A percentile compares a stretch with the other conserved stretches of the same genome.
These are phyloP conservation scores for Luzula sylvatica DNA, from an alignment of 176 grass and related monocot species.

Conservation along the genomic window DNA sequence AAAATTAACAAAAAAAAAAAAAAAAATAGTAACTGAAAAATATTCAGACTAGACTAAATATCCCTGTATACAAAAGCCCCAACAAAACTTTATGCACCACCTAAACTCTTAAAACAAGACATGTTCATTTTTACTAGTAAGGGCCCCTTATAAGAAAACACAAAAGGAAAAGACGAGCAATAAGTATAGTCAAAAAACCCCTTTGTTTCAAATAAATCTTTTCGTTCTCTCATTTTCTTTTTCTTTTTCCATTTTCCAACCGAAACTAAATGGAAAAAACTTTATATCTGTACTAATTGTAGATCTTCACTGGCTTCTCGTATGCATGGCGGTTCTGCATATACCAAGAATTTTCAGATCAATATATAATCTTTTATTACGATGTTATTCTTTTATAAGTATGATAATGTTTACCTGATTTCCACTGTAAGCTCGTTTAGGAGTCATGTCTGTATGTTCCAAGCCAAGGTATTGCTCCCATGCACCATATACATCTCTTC, in stretches of 20 bases:
- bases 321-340: constrained; percentile 65
- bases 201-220: constrained; percentile 14
- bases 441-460: constrained; percentile 76
- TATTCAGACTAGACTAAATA: constrained; percentile 39
- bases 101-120: constrained; percentile 32
- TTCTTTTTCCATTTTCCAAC: neutral
- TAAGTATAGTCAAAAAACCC: constrained; percentile 15
- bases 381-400: neutral
- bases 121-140: constrained; percentile 23
- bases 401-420: constrained; percentile 47
- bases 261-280: neutral
- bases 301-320: constrained; percentile 82
- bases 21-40: constrained; percentile 10
- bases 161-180: constrained; percentile 19
- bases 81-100: constrained; percentile 78
- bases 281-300: constrained; percentile 35
- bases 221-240: neutral
- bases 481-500: constrained; percentile 87
- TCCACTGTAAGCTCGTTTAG: constrained; percentile 59
- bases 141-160: constrained; percentile 24
- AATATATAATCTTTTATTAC: neutral
- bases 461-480: constrained; percentile 99
- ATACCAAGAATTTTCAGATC: constrained; percentile 1
- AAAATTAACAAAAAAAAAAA: constrained; percentile 8
- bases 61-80: constrained; percentile 46